Conservation (phyloP, 2,329 filamentous ascomycete species). For the Fusarium denticulatum region DNA sequence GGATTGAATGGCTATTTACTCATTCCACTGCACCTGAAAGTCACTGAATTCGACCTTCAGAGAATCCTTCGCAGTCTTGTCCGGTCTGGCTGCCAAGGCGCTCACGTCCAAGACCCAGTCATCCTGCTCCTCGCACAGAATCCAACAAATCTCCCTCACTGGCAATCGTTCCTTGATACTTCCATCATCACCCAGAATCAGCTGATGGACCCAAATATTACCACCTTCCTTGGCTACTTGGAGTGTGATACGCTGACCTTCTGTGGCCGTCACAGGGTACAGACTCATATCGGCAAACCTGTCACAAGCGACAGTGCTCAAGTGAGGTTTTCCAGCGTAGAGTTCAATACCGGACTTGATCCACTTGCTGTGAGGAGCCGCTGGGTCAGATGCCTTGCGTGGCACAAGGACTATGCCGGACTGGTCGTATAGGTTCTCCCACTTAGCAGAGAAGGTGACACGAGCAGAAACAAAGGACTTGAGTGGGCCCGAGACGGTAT, state of each 20-base stretch:
- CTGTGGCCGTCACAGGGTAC: not conserved
- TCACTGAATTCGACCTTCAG: not conserved
- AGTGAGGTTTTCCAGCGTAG: not conserved
- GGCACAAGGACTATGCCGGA: not conserved
- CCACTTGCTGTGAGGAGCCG: not conserved
- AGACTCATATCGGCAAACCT: not conserved
- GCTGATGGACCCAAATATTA: not conserved
- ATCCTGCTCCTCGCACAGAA: not conserved
- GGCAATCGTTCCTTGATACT: not conserved
- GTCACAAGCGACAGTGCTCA: not conserved
- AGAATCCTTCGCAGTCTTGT: not conserved
- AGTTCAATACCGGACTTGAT: not conserved
- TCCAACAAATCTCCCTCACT: not conserved
- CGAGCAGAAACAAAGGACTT: not conserved
- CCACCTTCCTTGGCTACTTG: not conserved
- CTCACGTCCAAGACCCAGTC: not conserved
- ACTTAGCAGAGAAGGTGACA: not conserved
- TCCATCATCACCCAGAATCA: not conserved
- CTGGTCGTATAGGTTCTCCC: not conserved
- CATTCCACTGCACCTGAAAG: not conserved
- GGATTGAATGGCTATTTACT: not conserved
- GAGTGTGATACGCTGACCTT: not conserved
- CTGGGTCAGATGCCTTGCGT: not conserved
- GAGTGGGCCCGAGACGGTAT: not conserved
- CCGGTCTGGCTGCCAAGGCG: not conserved